Evolutionary conservation across 208 protist genomes (phyloP).

Genomic region (Acanthamoeba healyi): DNA sequence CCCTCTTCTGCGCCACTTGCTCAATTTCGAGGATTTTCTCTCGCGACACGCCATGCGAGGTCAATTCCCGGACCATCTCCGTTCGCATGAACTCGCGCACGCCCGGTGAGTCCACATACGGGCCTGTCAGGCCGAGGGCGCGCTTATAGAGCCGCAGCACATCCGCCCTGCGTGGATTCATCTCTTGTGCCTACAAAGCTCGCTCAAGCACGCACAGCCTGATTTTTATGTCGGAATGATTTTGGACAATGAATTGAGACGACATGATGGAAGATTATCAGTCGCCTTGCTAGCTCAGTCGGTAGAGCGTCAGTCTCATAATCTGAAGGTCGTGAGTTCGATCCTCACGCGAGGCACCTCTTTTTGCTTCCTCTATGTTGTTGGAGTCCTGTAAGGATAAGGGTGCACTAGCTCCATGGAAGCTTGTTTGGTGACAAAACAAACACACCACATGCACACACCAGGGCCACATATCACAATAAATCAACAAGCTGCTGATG

Average conservation of each 20-base stretch:
- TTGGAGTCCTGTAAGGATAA: too few relatives aligned
- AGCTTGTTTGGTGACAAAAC: too few relatives aligned
- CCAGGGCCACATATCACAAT: too few relatives aligned
- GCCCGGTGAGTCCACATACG: conserved; percentile 14
- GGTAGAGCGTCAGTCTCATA: conserved; percentile 81
- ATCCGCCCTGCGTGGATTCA: background rate
- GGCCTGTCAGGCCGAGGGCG: background rate
- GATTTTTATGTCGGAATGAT: too few relatives aligned
- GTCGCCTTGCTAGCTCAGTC: conserved; percentile 78
- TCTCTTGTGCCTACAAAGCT: too few relatives aligned
- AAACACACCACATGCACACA: too few relatives aligned
- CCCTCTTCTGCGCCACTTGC: background rate
- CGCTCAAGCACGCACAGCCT: too few relatives aligned
- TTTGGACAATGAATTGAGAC: too few relatives aligned
- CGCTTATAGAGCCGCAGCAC: conserved; percentile 25
- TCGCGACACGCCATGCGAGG: background rate
- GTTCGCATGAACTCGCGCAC: conserved; percentile 40
- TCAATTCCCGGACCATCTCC: conserved; percentile 40
- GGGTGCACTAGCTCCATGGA: too few relatives aligned
- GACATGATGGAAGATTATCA: too few relatives aligned
- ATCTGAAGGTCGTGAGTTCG: conserved; percentile 81
- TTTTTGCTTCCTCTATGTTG: too few relatives aligned
- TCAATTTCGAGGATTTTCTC: conserved; percentile 23
- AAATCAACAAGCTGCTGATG: too few relatives aligned
- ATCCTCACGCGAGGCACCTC: conserved; percentile 78